Evolutionary conservation across 768 basidiomycete species (phyloP), one percentile per base, ranked within the genome.

Genomic region (Termitomyces sp.): DNA sequence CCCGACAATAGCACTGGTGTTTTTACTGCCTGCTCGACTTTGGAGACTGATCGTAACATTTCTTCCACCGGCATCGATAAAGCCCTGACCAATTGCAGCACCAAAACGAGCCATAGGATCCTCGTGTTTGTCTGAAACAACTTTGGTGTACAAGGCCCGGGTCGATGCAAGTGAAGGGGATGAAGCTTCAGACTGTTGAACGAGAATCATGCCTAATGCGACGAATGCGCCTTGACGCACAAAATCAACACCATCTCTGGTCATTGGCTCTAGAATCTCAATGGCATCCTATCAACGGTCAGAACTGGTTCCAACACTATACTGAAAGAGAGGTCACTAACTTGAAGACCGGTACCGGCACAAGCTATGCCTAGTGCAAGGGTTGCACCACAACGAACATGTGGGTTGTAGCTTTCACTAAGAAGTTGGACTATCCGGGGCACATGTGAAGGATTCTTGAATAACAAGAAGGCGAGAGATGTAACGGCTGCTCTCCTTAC

Each of bases 21-120:
- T 96, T 62, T 84, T 82, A 62, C 89, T 94, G 9, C 97, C 97
- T 1, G 93, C 93, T 58, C 91, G 85, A 68, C 93, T 97, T 68
- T 94, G 90, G 55, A 98, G 74, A 66, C 85, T 93, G 67, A 99
- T 94, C 11, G 95, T 97, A 53, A 90, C 93, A 66, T 99, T 99
- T 46, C 96, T 79, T 23, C 97, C 97, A 48, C 97, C 96, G 30
- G 97, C 96, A 71, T 98, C 97, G 66, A 98, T 94, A 64, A 99
- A 83, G 35, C 97, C 96, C 73, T 98, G 96, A 5, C 94, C 93
- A 57, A 99, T 77, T 4, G 92, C 89, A 46, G 97, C 96, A 64
- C 97, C 97, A 68, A 98, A 98, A 54, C 95, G 91, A 31, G 97
- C 95, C 89, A 98, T 93, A 7, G 95, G 91, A 68, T 99, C 97